phyloP scores from a whole-genome alignment of 2,329 filamentous ascomycete species.

The Cryphonectria carpinicola region DNA sequence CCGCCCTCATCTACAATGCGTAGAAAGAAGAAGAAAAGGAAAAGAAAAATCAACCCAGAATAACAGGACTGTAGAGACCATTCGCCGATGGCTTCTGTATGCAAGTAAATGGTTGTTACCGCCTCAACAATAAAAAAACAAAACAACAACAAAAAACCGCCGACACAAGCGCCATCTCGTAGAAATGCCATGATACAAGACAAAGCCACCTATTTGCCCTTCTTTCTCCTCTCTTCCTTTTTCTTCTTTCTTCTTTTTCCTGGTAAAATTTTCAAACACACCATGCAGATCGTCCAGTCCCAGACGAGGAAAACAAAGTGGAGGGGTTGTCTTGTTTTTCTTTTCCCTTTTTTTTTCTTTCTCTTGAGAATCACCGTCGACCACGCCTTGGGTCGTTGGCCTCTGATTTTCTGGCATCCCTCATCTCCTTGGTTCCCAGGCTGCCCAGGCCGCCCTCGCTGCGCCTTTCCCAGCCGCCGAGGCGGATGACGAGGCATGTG shows the following conservation, averaged over 20 bases:
- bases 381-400: conserved; percentile 79
- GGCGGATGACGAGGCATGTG: conserved; percentile 67
- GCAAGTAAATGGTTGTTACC: neutral
- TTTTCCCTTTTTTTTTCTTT: too few relatives aligned
- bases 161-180: neutral
- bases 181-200: neutral
- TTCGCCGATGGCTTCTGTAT: neutral
- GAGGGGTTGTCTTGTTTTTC: neutral
- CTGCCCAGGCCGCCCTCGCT: conserved; percentile 87
- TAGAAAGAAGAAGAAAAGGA: neutral
- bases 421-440: conserved; percentile 87
- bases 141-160: too few relatives aligned
- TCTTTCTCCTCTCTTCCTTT: too few relatives aligned
- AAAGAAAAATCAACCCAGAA: neutral
- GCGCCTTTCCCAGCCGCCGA: conserved; percentile 72
- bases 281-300: neutral
- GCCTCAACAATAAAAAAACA: neutral
- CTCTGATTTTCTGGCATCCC: conserved; percentile 80
- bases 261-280: neutral
- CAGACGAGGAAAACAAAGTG: neutral
- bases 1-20: neutral
- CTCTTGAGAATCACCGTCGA: conserved; percentile 48
- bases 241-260: too few relatives aligned
- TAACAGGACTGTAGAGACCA: neutral
- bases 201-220: neutral